Conservation (phyloP, 805 yeast species). For the Candida tallmaniae region DNA sequence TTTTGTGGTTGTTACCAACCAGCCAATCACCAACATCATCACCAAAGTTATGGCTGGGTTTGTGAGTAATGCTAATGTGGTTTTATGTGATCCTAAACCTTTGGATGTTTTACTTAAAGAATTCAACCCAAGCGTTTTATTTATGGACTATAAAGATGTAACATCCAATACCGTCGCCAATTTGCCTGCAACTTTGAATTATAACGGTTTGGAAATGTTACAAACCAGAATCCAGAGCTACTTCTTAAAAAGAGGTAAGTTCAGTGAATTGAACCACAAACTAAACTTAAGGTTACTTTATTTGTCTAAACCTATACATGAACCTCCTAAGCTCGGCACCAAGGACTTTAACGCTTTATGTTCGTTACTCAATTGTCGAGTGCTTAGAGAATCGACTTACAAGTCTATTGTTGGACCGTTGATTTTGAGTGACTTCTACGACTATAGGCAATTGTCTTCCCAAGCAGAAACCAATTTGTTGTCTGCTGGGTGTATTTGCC, state of each 20-base stretch:
- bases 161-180: background rate
- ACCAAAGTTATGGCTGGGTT: slow-evolving; percentile 38
- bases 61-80: slow-evolving; percentile 24
- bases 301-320: slow-evolving; percentile 24
- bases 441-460: slow-evolving; percentile 47
- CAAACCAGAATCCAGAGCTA: too few relatives aligned
- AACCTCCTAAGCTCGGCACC: background rate
- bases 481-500: slow-evolving; percentile 55
- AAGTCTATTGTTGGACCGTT: slow-evolving; percentile 54
- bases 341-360: slow-evolving; percentile 34
- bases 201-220: slow-evolving; percentile 36
- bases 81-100: slow-evolving; percentile 12
- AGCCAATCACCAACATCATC: slow-evolving; percentile 23
- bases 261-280: slow-evolving; percentile 20
- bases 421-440: slow-evolving; percentile 55
- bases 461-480: slow-evolving; percentile 19
- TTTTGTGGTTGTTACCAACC: slow-evolving; percentile 17
- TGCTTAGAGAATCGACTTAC: slow-evolving; percentile 47
- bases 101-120: slow-evolving; percentile 11
- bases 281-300: slow-evolving; percentile 35
- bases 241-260: slow-evolving; percentile 48
- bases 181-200: slow-evolving; percentile 1
- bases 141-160: slow-evolving; percentile 6
- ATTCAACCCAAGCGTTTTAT: slow-evolving; percentile 27
- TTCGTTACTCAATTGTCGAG: slow-evolving; percentile 44